These are phyloP conservation scores for Alternaria sp. DNA, from an alignment of 2,329 filamentous ascomycete genomes.

Conservation along the genomic window DNA sequence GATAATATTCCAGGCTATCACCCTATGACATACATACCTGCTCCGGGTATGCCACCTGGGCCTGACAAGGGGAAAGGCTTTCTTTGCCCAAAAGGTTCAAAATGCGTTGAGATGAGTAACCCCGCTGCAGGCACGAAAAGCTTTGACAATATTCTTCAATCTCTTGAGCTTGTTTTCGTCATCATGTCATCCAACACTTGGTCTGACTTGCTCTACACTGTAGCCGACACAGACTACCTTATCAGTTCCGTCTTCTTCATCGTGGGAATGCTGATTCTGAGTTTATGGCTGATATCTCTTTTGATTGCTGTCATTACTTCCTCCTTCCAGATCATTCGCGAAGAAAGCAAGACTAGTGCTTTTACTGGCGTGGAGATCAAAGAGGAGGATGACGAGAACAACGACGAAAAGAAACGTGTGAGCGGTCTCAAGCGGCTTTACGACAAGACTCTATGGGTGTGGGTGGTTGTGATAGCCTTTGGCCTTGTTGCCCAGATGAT, in stretches of 20 bases:
- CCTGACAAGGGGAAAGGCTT: slow-evolving; percentile 75
- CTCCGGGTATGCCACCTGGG: slow-evolving; percentile 48
- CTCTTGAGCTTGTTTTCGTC: slow-evolving; percentile 93
- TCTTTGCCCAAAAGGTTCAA: slow-evolving; percentile 82
- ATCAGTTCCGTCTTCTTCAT: slow-evolving; percentile 81
- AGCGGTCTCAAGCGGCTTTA: slow-evolving; percentile 74
- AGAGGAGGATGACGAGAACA: slow-evolving; percentile 47
- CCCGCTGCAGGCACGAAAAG: slow-evolving; percentile 87
- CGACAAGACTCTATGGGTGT: slow-evolving; percentile 76
- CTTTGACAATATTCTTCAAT: slow-evolving; percentile 94
- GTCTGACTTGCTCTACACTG: slow-evolving; percentile 92
- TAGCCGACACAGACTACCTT: slow-evolving; percentile 90
- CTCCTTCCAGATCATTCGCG: slow-evolving; percentile 96
- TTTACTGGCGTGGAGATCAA: slow-evolving; percentile 77
- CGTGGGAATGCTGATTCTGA: slow-evolving; percentile 84
- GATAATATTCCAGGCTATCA: slow-evolving; percentile 60
- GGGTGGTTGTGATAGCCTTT: slow-evolving; percentile 81
- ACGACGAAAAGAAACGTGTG: slow-evolving; percentile 52
- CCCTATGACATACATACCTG: slow-evolving; percentile 71
- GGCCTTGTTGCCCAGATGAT: slow-evolving; percentile 82
- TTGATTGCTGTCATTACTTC: slow-evolving; percentile 96
- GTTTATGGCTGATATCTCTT: slow-evolving; percentile 95
- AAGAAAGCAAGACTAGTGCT: slow-evolving; percentile 93
- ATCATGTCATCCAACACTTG: slow-evolving; percentile 99
- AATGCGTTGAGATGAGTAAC: slow-evolving; percentile 81